phyloP scores from a whole-genome alignment of 176 grass and related monocot genomes.

The Zea luxurians region DNA sequence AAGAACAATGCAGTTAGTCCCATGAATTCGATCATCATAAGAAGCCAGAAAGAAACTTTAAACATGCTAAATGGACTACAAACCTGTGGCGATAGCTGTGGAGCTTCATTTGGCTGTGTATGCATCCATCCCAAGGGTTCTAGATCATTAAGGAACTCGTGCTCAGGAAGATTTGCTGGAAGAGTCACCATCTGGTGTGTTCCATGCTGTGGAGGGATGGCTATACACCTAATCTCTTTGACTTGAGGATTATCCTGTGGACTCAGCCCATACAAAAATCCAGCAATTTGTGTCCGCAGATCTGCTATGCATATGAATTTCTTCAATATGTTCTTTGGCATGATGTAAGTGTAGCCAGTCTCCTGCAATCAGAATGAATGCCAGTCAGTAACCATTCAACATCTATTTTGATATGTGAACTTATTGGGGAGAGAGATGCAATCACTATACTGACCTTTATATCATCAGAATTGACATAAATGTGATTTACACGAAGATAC shows the following conservation, averaged over 20 bases:
- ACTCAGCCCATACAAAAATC: conserved; percentile 88
- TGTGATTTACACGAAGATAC: conserved; percentile 97
- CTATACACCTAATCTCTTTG: conserved; percentile 96
- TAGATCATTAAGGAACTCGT: conserved; percentile 92
- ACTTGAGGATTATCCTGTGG: conserved; percentile 98
- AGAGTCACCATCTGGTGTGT: conserved; percentile 97
- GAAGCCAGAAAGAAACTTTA: neutral
- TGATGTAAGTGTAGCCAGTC: conserved; percentile 99
- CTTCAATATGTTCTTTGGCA: conserved; percentile 99
- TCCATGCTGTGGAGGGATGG: conserved; percentile 83
- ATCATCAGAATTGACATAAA: conserved; percentile 99
- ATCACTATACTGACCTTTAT: conserved; percentile 66
- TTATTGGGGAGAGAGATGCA: neutral
- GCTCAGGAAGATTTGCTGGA: conserved; percentile 85
- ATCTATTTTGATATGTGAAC: neutral
- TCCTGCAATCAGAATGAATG: conserved; percentile 61
- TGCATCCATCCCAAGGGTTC: conserved; percentile 98
- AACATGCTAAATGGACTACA: conserved; percentile 6
- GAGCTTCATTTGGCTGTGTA: conserved; percentile 95
- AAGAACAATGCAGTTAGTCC: conserved; percentile 33
- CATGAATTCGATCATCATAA: neutral
- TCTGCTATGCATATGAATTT: conserved; percentile 99
- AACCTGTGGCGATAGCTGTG: conserved; percentile 96
- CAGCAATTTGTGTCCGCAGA: conserved; percentile 83
- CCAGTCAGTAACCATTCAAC: conserved; percentile 11